Evolutionary conservation across 2,329 filamentous ascomycete species (phyloP), one percentile per base, ranked within the genome.

Genomic region (Ophidiomyces ophidiicola): DNA sequence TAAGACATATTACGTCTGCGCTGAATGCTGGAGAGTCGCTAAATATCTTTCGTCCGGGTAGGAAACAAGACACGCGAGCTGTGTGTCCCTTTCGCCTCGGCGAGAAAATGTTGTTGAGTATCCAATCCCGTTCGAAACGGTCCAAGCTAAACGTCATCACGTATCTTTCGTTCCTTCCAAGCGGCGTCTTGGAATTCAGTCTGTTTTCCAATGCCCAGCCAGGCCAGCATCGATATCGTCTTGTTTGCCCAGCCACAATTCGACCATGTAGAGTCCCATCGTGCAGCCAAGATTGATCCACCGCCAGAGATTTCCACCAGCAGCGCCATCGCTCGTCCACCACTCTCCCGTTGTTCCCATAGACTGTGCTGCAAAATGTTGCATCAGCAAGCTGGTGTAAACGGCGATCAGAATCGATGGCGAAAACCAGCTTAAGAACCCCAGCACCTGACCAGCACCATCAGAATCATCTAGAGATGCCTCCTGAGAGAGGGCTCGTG

Each of bases 361-460:
- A 44, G 58, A 67, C 61, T 57, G 64, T 7, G 82, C 80, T 4
- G 85, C 82, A 55, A 98, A 96, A 60, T 98, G 90, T 59, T 96
- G 90, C 67, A 96, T 80, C 23, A 98, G 66, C 36, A 98, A 65
- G 60, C 87, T 94, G 2, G 90, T 98, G 61, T 98, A 98, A 20
- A 96, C 87, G 3, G 90, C 82, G 45, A 98, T 88, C 39, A 98
- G 70, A 41, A 96, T 92, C 17, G 83, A 92, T 0, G 90, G 88
- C 12, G 84, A 90, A 63, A 94, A 96, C 76, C 87, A 94, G 50
- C 81, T 90, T 28, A 96, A 67, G 47, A 94, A 75, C 1, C 81
- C 83, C 11, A 96, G 66, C 4, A 94, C 67, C 49, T 79, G 80
- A 50, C 78, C 83, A 15, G 86, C 84, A 5, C 79, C 79, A 51